Percentiles rank a stretch among this genome's conserved stretches.
These are phyloP conservation scores for Phytophthora vignae DNA, from an alignment of 352 stramenopile genomes.

Conservation along the genomic window DNA sequence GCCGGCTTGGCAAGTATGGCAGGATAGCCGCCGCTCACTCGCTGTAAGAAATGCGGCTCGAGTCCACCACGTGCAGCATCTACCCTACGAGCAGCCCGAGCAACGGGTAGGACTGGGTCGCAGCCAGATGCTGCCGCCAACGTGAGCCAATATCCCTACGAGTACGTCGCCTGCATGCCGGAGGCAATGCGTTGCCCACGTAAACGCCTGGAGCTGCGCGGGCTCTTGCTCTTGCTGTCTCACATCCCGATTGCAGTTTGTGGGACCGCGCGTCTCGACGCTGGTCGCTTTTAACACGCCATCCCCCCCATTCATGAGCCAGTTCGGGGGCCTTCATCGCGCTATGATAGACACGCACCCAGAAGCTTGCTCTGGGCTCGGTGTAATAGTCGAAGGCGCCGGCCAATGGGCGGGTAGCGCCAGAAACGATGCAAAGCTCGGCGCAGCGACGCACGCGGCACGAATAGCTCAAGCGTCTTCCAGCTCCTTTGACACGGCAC, in stretches of 20 bases:
- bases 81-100: background rate
- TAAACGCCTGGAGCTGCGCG: background rate
- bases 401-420: conserved; percentile 10
- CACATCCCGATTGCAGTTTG: background rate
- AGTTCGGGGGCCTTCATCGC: background rate
- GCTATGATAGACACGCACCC: conserved; percentile 19
- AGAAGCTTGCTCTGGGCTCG: background rate
- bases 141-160: too few relatives aligned
- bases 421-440: conserved; percentile 19
- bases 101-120: background rate
- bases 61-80: background rate
- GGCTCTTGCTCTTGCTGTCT: background rate
- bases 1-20: background rate
- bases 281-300: conserved; percentile 28
- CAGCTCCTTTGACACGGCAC: conserved; percentile 17
- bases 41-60: background rate
- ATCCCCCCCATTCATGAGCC: background rate
- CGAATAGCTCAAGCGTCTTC: conserved; percentile 17
- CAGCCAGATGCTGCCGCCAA: background rate
- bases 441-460: conserved; percentile 12
- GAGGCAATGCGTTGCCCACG: background rate
- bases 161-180: too few relatives aligned
- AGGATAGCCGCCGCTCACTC: background rate
- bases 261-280: background rate
- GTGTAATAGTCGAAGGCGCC: conserved; percentile 4